Evolutionary conservation across 2,329 filamentous ascomycete genomes (phyloP), one percentile per base, ranked within the genome.

Genomic region (Paraconiothyrium sp.): DNA sequence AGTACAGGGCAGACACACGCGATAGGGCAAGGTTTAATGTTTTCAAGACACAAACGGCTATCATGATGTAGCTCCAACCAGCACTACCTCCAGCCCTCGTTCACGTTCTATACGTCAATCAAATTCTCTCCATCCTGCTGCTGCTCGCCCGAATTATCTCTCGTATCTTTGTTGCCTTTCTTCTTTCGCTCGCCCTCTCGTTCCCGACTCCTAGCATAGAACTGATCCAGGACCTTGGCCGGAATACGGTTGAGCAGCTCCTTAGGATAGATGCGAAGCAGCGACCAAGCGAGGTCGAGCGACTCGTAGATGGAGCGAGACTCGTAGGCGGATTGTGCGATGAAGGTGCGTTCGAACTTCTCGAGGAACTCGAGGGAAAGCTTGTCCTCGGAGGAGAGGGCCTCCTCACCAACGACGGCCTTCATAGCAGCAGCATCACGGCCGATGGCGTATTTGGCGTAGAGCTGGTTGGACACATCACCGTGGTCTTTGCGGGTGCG

Each of bases 391-490:
- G 92, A 88, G 32, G 93, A 97, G 76, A 99, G 82, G 37, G 95
- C 95, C 80, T 99, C 95, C 83, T 99, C 96, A 83, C 95, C 95
- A 62, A 99, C 95, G 80, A 99, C 95, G 64, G 95, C 95, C 85
- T 98, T 99, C 95, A 99, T 99, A 79, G 93, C 91, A 41, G 96
- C 94, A 22, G 95, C 95, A 76, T 99, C 95, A 86, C 94, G 94
- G 78, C 95, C 95, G 78, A 99, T 98, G 80, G 95, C 95, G 80
- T 99, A 99, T 84, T 99, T 99, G 83, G 95, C 95, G 80, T 99
- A 99, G 68, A 99, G 88, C 86, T 99, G 95, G 86, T 99, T 99
- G 71, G 95, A 99, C 54, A 99, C 95, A 83, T 99, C 95, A 72
- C 93, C 92, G 82, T 99, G 95, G 76, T 99, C 96, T 82, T 92